These are phyloP conservation scores for Capronia coronata DNA, from an alignment of 2,329 filamentous ascomycete genomes.

Conservation along the genomic window DNA sequence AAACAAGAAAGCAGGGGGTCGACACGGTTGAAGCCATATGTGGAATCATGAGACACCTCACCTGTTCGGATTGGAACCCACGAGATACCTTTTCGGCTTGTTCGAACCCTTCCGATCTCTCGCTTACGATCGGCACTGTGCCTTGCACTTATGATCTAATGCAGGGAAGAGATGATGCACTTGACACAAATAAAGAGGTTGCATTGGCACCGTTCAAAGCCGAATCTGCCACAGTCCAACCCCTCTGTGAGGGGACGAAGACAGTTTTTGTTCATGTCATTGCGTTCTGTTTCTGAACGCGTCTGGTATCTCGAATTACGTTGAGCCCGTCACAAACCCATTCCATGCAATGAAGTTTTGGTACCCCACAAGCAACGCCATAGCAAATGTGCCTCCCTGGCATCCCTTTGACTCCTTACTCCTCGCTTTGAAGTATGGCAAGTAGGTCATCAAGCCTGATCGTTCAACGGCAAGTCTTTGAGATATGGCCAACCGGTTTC, in stretches of 20 bases:
- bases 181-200: neutral
- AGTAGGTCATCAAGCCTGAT: constrained; percentile 15
- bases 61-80: neutral
- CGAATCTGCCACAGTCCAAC: neutral
- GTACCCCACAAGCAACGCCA: neutral
- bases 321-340: neutral
- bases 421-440: neutral
- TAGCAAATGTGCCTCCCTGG: neutral
- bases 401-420: neutral
- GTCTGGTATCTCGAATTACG: neutral
- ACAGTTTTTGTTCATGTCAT: neutral
- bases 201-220: neutral
- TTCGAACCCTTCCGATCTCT: neutral
- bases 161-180: neutral
- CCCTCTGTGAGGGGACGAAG: neutral
- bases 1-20: neutral
- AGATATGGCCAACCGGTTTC: constrained; percentile 46
- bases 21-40: neutral
- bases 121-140: neutral
- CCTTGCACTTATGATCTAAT: neutral
- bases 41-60: neutral
- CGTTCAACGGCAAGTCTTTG: constrained; percentile 37
- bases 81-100: neutral
- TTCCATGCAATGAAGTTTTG: neutral
- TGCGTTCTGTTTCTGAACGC: neutral